phyloP scores from a whole-genome alignment of 2,329 filamentous ascomycete species.

The Penicillium sp. region DNA sequence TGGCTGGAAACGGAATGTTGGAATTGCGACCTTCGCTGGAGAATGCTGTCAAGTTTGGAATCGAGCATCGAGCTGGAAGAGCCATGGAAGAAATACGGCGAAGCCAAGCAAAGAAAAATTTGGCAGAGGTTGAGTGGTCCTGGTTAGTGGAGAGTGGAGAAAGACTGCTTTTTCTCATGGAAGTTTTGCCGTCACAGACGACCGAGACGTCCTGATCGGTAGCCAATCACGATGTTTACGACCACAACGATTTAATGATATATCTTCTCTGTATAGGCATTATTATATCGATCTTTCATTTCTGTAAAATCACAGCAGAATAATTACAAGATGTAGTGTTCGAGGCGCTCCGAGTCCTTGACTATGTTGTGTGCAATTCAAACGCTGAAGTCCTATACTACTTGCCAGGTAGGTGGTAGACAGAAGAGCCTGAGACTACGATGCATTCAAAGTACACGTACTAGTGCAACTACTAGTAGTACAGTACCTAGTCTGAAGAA shows the following conservation, averaged over 20 bases:
- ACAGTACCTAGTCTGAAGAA: too few species aligned
- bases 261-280: background rate
- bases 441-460: too few species aligned
- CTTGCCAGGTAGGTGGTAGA: too few species aligned
- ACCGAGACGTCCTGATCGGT: background rate
- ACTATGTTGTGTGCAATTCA: too few species aligned
- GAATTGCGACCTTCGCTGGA: conserved; percentile 43
- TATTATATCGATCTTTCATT: too few species aligned
- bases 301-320: too few species aligned
- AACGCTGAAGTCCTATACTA: too few species aligned
- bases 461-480: background rate
- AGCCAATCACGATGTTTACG: conserved; percentile 9
- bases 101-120: conserved; percentile 43
- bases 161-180: conserved; percentile 42
- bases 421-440: too few species aligned
- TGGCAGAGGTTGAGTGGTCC: conserved; percentile 40
- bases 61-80: conserved; percentile 54
- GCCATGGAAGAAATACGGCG: conserved; percentile 51
- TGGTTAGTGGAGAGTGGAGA: conserved; percentile 49
- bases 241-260: conserved; percentile 14
- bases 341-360: too few species aligned
- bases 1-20: conserved; percentile 44
- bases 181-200: conserved; percentile 32
- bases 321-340: too few species aligned
- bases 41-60: conserved; percentile 56